Evolutionary conservation across 2,329 filamentous ascomycete genomes (phyloP), one percentile per base, ranked within the genome.

Genomic region (Immersiporthe knoxdaviesiana): DNA sequence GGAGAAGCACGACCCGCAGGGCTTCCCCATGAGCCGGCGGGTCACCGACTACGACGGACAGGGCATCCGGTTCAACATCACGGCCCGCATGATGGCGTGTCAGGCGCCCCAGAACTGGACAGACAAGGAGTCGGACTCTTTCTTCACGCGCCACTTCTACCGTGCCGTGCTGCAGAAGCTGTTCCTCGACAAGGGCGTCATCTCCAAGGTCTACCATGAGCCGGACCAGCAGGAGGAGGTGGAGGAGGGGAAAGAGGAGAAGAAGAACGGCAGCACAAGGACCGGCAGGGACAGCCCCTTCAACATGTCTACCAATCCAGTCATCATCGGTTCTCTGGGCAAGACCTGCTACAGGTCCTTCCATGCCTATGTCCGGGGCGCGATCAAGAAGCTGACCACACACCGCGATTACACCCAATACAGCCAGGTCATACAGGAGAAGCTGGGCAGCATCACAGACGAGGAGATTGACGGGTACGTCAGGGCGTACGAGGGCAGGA

Each of bases 31-130:
- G 91, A 97, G 92, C 69, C 83, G 90, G 59, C 86, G 85, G 18
- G 83, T 97, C 63, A 84, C 76, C 79, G 88, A 78, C 3, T 87
- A 91, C 74, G 79, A 83, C 27, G 82, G 80, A 21, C 83, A 84
- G 11, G 93, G 94, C 2, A 85, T 98, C 61, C 87, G 92, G 32
- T 85, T 98, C 68, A 98, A 99, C 79, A 97, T 98, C 77, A 99
- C 96, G 4, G 94, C 96, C 0, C 89, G 96, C 59, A 97, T 97
- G 91, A 97, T 98, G 95, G 95, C 95, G 2, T 94, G 97, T 63
- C 96, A 99, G 81, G 96, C 96, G 10, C 94, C 96, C 1, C 85
- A 90, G 70, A 99, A 99, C 81, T 99, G 96, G 96, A 92, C 91
- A 2, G 83, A 84, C 32, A 83, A 85, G 37, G 94, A 97, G 71